These are phyloP conservation scores for Sarcodon aspratus DNA, from an alignment of 768 basidiomycete genomes.

Conservation along the genomic window DNA sequence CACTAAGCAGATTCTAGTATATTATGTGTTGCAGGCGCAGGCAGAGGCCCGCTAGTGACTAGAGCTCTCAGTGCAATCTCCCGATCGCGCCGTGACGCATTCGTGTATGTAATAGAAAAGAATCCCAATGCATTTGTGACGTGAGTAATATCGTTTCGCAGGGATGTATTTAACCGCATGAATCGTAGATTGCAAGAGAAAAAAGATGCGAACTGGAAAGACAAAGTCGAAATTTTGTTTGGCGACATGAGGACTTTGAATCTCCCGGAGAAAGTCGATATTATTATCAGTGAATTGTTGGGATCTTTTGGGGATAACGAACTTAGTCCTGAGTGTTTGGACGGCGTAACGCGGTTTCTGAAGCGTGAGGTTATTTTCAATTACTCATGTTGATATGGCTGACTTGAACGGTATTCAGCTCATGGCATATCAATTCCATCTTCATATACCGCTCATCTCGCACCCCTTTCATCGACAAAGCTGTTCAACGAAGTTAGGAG, in stretches of 20 bases:
- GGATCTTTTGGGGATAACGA: conserved; percentile 99
- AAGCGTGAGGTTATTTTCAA: conserved; percentile 49
- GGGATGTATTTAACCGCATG: not conserved
- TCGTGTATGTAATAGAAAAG: conserved; percentile 88
- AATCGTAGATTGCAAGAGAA: conserved; percentile 68
- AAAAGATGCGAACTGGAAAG: conserved; percentile 73
- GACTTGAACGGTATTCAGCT: conserved; percentile 31
- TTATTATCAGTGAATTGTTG: conserved; percentile 89
- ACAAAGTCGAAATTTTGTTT: conserved; percentile 69
- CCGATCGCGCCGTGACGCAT: conserved; percentile 48
- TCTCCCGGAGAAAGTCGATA: conserved; percentile 82
- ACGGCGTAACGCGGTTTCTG: conserved; percentile 88
- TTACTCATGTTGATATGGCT: not conserved
- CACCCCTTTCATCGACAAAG: conserved; percentile 90
- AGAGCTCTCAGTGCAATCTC: conserved; percentile 71
- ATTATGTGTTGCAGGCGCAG: conserved; percentile 90
- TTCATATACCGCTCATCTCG: conserved; percentile 90
- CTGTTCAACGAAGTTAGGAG: conserved; percentile 75
- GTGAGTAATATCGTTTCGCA: conserved; percentile 35
- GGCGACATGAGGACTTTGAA: conserved; percentile 89
- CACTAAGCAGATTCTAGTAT: conserved; percentile 33
- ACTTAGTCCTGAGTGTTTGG: conserved; percentile 94
- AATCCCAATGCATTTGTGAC: conserved; percentile 94
- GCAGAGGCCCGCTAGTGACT: conserved; percentile 85
- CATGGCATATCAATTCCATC: conserved; percentile 93